phyloP scores from a whole-genome alignment of 495 filamentous ascomycete genomes.

The Neurospora sp. region DNA sequence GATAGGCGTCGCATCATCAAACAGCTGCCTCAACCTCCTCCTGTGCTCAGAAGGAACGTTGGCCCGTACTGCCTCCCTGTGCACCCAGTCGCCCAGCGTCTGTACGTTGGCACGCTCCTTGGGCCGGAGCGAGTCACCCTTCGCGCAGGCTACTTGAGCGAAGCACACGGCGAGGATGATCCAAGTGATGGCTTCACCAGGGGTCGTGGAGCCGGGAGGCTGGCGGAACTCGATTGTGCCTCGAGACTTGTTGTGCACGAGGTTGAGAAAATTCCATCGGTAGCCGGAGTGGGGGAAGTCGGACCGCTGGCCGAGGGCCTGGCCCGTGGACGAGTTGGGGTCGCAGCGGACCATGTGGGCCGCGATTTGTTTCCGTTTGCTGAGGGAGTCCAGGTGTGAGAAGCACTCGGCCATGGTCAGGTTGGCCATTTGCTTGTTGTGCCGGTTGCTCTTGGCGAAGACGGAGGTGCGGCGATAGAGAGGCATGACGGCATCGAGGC shows the following conservation, averaged over 20 bases:
- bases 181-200: conserved; percentile 14
- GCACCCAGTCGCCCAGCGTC: conserved; percentile 24
- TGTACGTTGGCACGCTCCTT: conserved; percentile 7
- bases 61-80: conserved; percentile 21
- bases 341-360: conserved; percentile 19
- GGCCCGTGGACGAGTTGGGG: conserved; percentile 12
- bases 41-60: conserved; percentile 3
- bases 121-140: conserved; percentile 7
- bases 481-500: conserved; percentile 22
- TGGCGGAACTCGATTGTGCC: conserved; percentile 21
- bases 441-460: conserved; percentile 22
- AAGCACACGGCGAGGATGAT: conserved; percentile 21
- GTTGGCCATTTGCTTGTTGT: conserved; percentile 13
- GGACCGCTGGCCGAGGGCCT: conserved; percentile 5
- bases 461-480: conserved; percentile 15
- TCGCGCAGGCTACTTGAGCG: conserved; percentile 13
- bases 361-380: conserved; percentile 1
- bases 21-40: conserved; percentile 7
- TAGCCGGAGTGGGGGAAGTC: conserved; percentile 15
- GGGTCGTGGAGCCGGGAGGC: conserved; percentile 10
- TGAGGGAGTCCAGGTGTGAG: conserved; percentile 3
- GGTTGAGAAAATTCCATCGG: conserved; percentile 19
- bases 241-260: conserved; percentile 1
- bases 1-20: conserved; percentile 9
- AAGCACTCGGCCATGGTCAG: conserved; percentile 11